Evolutionary conservation across 495 filamentous ascomycete species (phyloP).

Genomic region (Parachaetomium inaequale): DNA sequence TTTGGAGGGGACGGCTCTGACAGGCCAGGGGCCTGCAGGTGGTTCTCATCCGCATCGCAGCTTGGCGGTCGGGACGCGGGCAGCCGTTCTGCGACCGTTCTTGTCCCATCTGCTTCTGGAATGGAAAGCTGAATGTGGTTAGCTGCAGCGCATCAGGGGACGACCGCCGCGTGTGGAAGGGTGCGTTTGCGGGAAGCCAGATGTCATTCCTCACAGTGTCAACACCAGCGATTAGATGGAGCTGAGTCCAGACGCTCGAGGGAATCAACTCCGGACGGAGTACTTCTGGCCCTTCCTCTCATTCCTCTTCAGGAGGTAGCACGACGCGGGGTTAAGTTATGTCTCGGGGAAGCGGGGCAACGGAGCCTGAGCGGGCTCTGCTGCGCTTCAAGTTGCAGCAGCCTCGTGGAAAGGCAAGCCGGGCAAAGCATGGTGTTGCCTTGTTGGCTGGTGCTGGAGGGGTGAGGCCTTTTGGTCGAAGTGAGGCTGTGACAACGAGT

Average conservation of each 20-base stretch:
- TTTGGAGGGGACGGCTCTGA: slow-evolving; percentile 16
- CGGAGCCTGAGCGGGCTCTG: neutral
- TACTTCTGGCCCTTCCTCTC: no score
- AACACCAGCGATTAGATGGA: neutral
- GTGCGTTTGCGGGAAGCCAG: neutral
- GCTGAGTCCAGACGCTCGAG: neutral
- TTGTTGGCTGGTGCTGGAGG: neutral
- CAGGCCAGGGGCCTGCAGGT: slow-evolving; percentile 14
- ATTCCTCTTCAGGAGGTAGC: neutral
- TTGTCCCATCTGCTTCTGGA: slow-evolving; percentile 1
- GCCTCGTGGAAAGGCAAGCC: neutral
- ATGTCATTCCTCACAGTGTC: neutral
- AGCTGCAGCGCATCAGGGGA: neutral
- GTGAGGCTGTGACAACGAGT: slow-evolving; percentile 4
- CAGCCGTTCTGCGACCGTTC: slow-evolving; percentile 3
- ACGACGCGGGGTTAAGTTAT: neutral
- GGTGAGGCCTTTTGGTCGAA: neutral
- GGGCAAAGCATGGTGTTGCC: neutral
- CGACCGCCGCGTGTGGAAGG: neutral
- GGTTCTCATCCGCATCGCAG: slow-evolving; percentile 10
- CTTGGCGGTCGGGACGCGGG: slow-evolving; percentile 22
- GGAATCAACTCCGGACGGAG: no score
- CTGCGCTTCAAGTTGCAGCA: neutral
- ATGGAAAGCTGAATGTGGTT: neutral
- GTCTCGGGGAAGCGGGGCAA: neutral